These are phyloP conservation scores for Lagenidium giganteum DNA, from an alignment of 352 stramenopile genomes.

Conservation along the genomic window DNA sequence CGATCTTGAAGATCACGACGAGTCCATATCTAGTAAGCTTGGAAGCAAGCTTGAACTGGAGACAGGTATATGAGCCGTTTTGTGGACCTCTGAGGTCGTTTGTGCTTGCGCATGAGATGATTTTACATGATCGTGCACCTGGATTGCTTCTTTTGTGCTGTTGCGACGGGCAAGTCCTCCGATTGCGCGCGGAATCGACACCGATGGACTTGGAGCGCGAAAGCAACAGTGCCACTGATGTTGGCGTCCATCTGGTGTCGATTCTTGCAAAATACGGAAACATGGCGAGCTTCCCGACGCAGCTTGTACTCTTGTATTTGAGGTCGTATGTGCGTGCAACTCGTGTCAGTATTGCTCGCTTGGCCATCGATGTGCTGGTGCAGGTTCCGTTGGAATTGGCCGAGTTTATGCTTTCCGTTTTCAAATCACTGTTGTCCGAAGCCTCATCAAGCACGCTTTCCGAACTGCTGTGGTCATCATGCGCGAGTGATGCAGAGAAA, in stretches of 20 bases:
- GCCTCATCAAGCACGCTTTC: no score
- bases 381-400: slow-evolving; percentile 47
- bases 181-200: slow-evolving; percentile 50
- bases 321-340: slow-evolving; percentile 7
- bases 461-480: neutral
- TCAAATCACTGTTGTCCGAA: slow-evolving; percentile 11
- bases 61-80: slow-evolving; percentile 46
- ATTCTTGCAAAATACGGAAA: slow-evolving; percentile 55
- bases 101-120: slow-evolving; percentile 80
- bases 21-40: slow-evolving; percentile 68
- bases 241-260: slow-evolving; percentile 55
- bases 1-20: slow-evolving; percentile 32
- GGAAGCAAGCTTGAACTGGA: slow-evolving; percentile 47
- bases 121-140: slow-evolving; percentile 23
- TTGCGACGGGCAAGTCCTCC: slow-evolving; percentile 51
- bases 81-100: slow-evolving; percentile 61
- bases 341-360: slow-evolving; percentile 3
- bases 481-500: neutral
- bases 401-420: slow-evolving; percentile 32
- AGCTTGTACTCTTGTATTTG: slow-evolving; percentile 65
- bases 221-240: slow-evolving; percentile 13
- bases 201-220: slow-evolving; percentile 38
- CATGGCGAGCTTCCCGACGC: slow-evolving; percentile 48
- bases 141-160: slow-evolving; percentile 59
- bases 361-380: slow-evolving; percentile 52